Evolutionary conservation across 768 basidiomycete genomes (phyloP), one percentile per base, ranked within the genome.

Genomic region (Lactarius hengduanensis): DNA sequence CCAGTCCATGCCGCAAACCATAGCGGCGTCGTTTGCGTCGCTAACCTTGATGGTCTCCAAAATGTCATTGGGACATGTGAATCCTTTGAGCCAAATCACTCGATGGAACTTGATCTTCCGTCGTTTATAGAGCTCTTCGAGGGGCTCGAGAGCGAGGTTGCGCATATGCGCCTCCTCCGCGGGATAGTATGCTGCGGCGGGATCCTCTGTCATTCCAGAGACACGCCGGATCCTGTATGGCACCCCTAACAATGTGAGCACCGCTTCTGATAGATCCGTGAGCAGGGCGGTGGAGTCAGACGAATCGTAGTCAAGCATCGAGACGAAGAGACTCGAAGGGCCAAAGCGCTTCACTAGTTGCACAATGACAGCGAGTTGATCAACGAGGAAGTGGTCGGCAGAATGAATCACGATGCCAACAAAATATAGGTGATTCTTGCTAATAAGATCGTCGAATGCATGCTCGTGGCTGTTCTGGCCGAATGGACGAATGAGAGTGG

Each of bases 1-100:
- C 97, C 97, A 99, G 74, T 99, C 97, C 96, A 98, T 98, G n/a
- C 96, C 96, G 74, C 97, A 98, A 2, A 98, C 94, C 93, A 99
- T 94, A 0, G 95, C 93, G 3, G 97, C 97, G 70, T 95, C 86
- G 74, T 98, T 99, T 38, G 84, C 84, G 70, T 90, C 83, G 74
- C 91, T 93, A 67, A 98, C 90, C 69, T 95, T 88, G 74, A 98
- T 87, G 28, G 92, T 96, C 78, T 99, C 97, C 60, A 99, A 80
- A 57, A 99, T 95, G 75, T 99, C 97, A 73, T 94, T 96, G 2
- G 97, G 97, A 74, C 97, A 99, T 0, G 97, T 98, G 76, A 99
- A 99, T 0, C 97, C 97, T 74, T 98, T 99, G 68, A 98, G 82
- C 97, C 97, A 99, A 55, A 99, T 85, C 43, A 98, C 97, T 11